A percentile compares a stretch with the other conserved stretches of the same genome.
Conservation (phyloP, 164 flowering plant genomes). For the Annona squamosa region DNA sequence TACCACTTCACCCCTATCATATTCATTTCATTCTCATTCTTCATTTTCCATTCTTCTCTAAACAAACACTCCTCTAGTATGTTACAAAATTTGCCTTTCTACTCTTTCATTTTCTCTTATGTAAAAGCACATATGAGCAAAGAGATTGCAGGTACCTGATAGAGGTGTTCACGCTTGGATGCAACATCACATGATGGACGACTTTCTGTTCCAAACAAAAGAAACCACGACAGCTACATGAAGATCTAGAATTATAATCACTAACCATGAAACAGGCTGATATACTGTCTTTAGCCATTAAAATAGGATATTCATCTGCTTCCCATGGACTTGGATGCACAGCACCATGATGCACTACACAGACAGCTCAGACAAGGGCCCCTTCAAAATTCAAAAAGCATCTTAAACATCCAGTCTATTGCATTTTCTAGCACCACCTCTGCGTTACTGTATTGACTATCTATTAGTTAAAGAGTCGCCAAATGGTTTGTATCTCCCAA, state of each 20-base stretch:
- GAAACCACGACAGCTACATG: not conserved
- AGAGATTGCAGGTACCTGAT: slow-evolving; percentile 48
- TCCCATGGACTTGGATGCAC: not conserved
- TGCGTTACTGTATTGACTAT: not conserved
- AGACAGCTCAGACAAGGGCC: not conserved
- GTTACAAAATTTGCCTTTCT: too few relatives aligned
- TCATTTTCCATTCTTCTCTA: too few relatives aligned
- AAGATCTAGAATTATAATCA: not conserved
- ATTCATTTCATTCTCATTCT: too few relatives aligned
- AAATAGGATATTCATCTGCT: not conserved
- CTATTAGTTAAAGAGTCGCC: not conserved
- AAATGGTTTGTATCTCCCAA: not conserved
- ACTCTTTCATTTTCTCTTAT: too few relatives aligned
- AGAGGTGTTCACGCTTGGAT: slow-evolving; percentile 82
- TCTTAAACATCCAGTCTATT: not conserved
- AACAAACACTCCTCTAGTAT: too few relatives aligned
- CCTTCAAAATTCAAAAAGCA: not conserved
- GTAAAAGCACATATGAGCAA: not conserved
- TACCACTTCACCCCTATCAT: too few relatives aligned
- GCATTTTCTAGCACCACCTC: not conserved
- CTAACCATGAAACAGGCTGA: not conserved
- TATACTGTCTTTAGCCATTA: not conserved
- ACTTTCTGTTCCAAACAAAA: slow-evolving; percentile 31
- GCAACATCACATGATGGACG: slow-evolving; percentile 70
- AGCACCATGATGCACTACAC: not conserved